Conservation (phyloP, 2,329 filamentous ascomycete species). For the Delphinella strobiligena region DNA sequence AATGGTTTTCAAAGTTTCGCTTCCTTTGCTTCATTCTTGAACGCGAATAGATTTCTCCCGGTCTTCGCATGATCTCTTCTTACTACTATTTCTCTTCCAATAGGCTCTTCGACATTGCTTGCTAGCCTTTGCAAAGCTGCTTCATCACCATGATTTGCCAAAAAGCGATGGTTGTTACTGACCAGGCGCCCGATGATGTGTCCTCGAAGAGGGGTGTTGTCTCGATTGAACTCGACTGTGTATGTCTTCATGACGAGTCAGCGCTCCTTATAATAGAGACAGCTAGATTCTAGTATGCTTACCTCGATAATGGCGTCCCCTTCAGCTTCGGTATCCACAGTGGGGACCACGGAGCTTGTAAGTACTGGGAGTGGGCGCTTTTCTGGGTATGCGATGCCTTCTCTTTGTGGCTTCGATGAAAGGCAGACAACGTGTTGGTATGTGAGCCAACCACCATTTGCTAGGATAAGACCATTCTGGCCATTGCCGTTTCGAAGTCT, state of each 20-base stretch:
- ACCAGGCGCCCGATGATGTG: slow-evolving; percentile 42
- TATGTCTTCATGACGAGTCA: slow-evolving; percentile 37
- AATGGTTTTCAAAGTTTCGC: background rate
- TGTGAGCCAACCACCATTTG: slow-evolving; percentile 54
- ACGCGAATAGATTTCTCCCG: slow-evolving; percentile 28
- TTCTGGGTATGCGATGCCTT: slow-evolving; percentile 33
- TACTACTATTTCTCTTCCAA: slow-evolving; percentile 39
- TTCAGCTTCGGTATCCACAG: slow-evolving; percentile 27
- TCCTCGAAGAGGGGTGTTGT: slow-evolving; percentile 35
- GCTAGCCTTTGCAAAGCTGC: slow-evolving; percentile 34
- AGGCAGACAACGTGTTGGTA: slow-evolving; percentile 53
- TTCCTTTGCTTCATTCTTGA: background rate
- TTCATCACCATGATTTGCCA: slow-evolving; percentile 46
- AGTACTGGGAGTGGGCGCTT: slow-evolving; percentile 34
- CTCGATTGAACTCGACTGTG: slow-evolving; percentile 44
- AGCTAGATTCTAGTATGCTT: slow-evolving; percentile 4
- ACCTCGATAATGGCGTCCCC: slow-evolving; percentile 45
- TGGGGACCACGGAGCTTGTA: slow-evolving; percentile 28
- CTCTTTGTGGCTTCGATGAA: slow-evolving; percentile 32
- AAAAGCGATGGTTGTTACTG: slow-evolving; percentile 35
- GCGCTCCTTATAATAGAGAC: background rate
- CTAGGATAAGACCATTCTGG: slow-evolving; percentile 45
- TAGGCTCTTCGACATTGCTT: slow-evolving; percentile 31
- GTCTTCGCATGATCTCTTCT: slow-evolving; percentile 15
- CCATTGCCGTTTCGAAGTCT: slow-evolving; percentile 36